Evolutionary conservation across 768 basidiomycete genomes (phyloP), one percentile per base, ranked within the genome.

Genomic region (Pseudohyphozyma bogoriensis): DNA sequence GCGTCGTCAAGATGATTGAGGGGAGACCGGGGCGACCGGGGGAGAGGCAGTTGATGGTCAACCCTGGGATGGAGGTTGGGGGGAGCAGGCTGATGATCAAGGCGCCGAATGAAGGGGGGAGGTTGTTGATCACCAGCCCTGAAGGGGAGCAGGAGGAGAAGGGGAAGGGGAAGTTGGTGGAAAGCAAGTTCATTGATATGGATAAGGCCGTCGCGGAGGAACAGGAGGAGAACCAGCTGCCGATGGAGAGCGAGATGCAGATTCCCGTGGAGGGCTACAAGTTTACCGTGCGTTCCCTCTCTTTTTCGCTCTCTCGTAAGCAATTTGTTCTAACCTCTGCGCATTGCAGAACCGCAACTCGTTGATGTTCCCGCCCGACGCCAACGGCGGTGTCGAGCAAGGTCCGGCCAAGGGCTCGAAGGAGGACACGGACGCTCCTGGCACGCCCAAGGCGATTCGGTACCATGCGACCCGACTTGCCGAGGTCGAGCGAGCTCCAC

Each of bases 321-420:
- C 13, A 20, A 11, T 33, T 42, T 29, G 22, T 58, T 26, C 26
- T n/a, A 9, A 33, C 31, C 24, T 36, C 24, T 11, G 12, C 40
- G 11, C 32, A 22, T 35, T 26, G 4, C 68, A 95, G 91, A 80
- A 89, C 31, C 84, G 95, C 59, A 99, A 99, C 75, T 84, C 87
- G 5, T 78, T 99, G 55, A 95, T 95, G 89, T 99, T 96, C 70
- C 72, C 85, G 0, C 92, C 95, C 2, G 95, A 95, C 69, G 89
- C 88, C 31, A 86, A 99, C 71, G 78, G 5, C 68, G 74, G 51
- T 24, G n/a, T 33, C 50, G 31, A 39, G 22, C 42, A 50, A 18
- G 26, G 52, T 31, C 53, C 59, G 49, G 42, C 55, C 47, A 51
- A 33, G 46, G 26, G 53, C 44, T 32, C 55, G 68, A 20, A 62